Percentiles rank a stretch among this genome's conserved stretches.
Conservation (phyloP, 768 basidiomycete genomes). For the Mycena indigotica region DNA sequence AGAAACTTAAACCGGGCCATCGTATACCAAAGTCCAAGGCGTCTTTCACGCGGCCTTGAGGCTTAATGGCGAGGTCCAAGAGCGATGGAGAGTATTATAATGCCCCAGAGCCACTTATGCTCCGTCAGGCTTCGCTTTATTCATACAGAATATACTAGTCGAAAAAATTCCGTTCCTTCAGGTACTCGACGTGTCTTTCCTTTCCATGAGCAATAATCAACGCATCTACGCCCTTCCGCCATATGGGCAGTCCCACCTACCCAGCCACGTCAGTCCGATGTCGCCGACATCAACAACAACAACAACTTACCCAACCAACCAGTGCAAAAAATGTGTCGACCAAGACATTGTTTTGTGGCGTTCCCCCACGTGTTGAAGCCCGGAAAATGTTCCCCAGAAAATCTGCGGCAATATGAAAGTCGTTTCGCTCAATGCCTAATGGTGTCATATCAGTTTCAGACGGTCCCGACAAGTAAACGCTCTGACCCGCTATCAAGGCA, state of each 20-base stretch:
- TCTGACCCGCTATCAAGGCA: conserved; percentile 51
- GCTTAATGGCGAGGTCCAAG: conserved; percentile 85
- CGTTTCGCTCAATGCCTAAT: conserved; percentile 57
- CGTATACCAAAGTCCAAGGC: conserved; percentile 69
- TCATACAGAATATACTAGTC: conserved; percentile 42
- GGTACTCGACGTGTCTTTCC: conserved; percentile 39
- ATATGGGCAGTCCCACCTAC: conserved; percentile 42
- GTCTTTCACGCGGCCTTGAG: conserved; percentile 42
- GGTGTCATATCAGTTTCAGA: background rate
- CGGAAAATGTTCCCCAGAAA: conserved; percentile 61
- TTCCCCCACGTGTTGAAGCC: conserved; percentile 52
- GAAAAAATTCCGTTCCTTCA: conserved; percentile 27
- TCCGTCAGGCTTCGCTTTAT: conserved; percentile 56
- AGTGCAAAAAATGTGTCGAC: conserved; percentile 47
- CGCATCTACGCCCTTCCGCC: conserved; percentile 41
- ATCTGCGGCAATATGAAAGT: conserved; percentile 67
- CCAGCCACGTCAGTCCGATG: conserved; percentile 9
- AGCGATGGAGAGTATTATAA: conserved; percentile 67
- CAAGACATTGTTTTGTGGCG: conserved; percentile 57
- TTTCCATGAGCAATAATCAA: conserved; percentile 33
- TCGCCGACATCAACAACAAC: background rate
- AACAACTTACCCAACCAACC: conserved; percentile 43
- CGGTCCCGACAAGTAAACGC: background rate
- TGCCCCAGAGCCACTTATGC: conserved; percentile 47
- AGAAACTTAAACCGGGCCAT: conserved; percentile 53